Evolutionary conservation across 495 filamentous ascomycete species (phyloP), one percentile per base, ranked within the genome.

Genomic region (Aspergillus funiculosus): DNA sequence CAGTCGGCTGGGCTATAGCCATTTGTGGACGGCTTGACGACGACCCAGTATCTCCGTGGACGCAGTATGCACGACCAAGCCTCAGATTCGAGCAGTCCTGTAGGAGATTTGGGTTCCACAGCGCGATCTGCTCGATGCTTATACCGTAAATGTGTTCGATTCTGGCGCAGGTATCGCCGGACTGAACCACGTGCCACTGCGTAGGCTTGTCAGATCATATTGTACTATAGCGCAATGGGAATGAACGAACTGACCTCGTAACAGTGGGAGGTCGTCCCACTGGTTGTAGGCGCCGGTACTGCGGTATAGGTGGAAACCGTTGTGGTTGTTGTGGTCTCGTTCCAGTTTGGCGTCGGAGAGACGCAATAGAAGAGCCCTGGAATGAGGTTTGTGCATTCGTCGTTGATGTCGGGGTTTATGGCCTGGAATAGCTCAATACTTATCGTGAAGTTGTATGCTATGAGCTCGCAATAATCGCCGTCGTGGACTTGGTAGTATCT

Each of bases 341-440:
- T 40, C 48, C 48, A 51, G 20, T 51, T 28, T 14, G 5, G n/a
- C 0, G 41, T 51, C 0, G 48, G 48, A 0, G 17, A 22, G n/a
- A 45, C 42, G 10, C 48, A 51, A 14, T 51, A 51, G 24, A 28
- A 51, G 1, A 51, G 27, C 1, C 48, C 48, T 0, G 48, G 36
- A 4, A 51, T 21, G 15, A 51, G 48, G 14, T 51, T 51, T 5
- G 48, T 45, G 41, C 48, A 51, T 3, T 51, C 39, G 3, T 13
- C 10, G 10, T 51, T 39, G 8, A 51, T 34, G 8, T 36, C 41
- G 1, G 48, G 48, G 13, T 51, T 51, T 14, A 51, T 51, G 5
- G 36, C 48, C n/a, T 24, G 19, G 35, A 51, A 51, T 1, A 51
- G 27, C 18, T 34, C 18, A n/a, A 35, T 7, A 6, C 22, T 28